phyloP scores from a whole-genome alignment of 495 filamentous ascomycete genomes.

The Parathielavia hyrcaniae region DNA sequence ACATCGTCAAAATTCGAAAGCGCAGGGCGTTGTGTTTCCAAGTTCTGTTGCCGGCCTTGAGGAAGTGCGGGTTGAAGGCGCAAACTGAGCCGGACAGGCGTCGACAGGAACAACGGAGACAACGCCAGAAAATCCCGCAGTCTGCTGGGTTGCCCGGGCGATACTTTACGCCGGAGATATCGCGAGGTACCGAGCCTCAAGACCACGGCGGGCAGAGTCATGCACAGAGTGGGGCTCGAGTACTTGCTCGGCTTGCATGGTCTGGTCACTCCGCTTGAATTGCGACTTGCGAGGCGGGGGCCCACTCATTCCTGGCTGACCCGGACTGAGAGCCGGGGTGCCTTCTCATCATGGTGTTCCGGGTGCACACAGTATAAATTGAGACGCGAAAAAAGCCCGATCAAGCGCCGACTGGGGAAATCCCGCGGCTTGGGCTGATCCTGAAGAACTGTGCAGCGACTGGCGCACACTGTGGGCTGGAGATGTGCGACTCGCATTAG shows the following conservation, averaged over 20 bases:
- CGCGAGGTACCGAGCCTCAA: constrained; percentile 26
- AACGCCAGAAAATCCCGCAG: constrained; percentile 38
- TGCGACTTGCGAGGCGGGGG: constrained; percentile 29
- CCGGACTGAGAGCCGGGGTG: constrained; percentile 16
- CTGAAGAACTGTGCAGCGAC: not conserved
- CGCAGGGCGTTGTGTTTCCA: not conserved
- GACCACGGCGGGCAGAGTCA: constrained; percentile 13
- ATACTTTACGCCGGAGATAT: constrained; percentile 25
- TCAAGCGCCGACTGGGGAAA: constrained; percentile 14
- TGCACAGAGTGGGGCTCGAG: constrained; percentile 17
- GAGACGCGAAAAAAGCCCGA: constrained; percentile 21
- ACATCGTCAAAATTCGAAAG: not conserved
- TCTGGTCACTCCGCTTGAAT: constrained; percentile 23
- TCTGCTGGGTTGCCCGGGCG: constrained; percentile 12
- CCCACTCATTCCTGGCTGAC: constrained; percentile 17
- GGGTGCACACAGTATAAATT: constrained; percentile 25
- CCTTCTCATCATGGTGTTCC: constrained; percentile 22
- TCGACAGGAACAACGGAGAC: constrained; percentile 12
- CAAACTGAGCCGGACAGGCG: constrained; percentile 5
- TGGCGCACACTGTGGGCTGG: constrained; percentile 10
- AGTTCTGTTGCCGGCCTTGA: constrained; percentile 8
- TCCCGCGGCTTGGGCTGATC: not conserved
- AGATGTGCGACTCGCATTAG: constrained; percentile 20
- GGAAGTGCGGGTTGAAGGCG: constrained; percentile 5
- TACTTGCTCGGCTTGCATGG: constrained; percentile 26